Conservation (phyloP, 176 grass and related monocot species). For the Aechmea fasciata region DNA sequence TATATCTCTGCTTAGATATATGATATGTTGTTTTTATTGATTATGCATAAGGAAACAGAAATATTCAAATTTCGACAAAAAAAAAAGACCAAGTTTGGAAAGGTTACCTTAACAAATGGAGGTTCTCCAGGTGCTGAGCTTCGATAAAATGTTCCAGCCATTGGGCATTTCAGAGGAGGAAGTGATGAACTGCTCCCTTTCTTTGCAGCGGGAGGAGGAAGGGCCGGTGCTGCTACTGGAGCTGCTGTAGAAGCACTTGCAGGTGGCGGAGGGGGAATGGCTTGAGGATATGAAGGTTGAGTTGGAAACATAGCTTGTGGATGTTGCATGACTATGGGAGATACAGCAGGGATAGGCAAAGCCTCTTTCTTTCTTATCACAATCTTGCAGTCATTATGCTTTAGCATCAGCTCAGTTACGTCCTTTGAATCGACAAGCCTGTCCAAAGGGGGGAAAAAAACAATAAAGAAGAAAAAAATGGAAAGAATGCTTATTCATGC, state of each 20-base stretch:
- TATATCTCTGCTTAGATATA: not conserved
- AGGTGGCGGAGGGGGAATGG: not conserved
- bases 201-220: slow-evolving; percentile 18
- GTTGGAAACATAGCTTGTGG: slow-evolving; percentile 19
- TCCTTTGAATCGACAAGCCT: slow-evolving; percentile 47
- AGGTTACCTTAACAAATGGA: slow-evolving; percentile 34
- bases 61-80: not conserved
- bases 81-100: not conserved
- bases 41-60: not conserved
- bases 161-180: slow-evolving; percentile 35
- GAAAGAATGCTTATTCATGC: not conserved
- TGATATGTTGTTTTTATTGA: not conserved
- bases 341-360: slow-evolving; percentile 13
- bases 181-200: slow-evolving; percentile 14
- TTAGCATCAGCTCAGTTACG: slow-evolving; percentile 33
- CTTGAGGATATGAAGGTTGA: not conserved
- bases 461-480: slow-evolving; percentile 1
- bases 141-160: slow-evolving; percentile 47
- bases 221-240: slow-evolving; percentile 1
- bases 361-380: slow-evolving; percentile 37
- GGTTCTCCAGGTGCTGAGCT: slow-evolving; percentile 25
- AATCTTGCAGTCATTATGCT: slow-evolving; percentile 29
- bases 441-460: not conserved
- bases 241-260: slow-evolving; percentile 10
- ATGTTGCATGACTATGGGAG: slow-evolving; percentile 25